Evolutionary conservation across 768 basidiomycete species (phyloP).

Genomic region (Gloeophyllum trabeum): DNA sequence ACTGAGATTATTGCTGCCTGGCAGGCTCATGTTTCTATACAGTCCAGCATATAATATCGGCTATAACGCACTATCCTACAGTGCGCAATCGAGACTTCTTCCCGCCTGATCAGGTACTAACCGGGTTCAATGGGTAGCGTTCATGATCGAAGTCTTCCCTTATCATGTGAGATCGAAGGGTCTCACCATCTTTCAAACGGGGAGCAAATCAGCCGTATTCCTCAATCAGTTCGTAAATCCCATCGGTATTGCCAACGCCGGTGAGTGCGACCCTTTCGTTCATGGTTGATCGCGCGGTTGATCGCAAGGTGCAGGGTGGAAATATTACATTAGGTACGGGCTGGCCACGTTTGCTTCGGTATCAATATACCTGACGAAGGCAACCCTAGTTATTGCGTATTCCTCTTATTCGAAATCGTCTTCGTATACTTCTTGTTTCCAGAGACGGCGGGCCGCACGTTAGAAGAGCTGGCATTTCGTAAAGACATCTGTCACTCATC

Average conservation of each 20-base stretch:
- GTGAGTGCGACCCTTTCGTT: conserved; percentile 7
- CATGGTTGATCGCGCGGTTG: not conserved
- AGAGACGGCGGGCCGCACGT: conserved; percentile 10
- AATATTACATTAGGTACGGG: conserved; percentile 38
- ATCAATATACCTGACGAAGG: not conserved
- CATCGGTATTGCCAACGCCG: conserved; percentile 38
- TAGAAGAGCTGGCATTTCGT: not conserved
- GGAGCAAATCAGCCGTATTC: conserved; percentile 39
- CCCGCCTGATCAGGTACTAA: conserved; percentile 6
- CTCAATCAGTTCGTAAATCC: conserved; percentile 63
- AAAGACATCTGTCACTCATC: too few species aligned
- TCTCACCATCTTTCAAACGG: conserved; percentile 50
- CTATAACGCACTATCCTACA: conserved; percentile 4
- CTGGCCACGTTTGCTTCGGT: not conserved
- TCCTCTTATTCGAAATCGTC: conserved; percentile 13
- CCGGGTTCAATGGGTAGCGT: conserved; percentile 34
- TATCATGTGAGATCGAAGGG: conserved; percentile 53
- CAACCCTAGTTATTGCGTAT: conserved; percentile 7
- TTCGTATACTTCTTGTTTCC: conserved; percentile 21
- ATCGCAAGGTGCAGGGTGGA: conserved; percentile 36
- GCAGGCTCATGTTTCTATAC: conserved; percentile 15
- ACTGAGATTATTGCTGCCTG: conserved; percentile 15
- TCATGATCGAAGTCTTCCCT: conserved; percentile 59
- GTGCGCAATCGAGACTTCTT: conserved; percentile 14
- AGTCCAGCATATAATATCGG: not conserved